Conservation (phyloP, 2,329 filamentous ascomycete species). For the Fusarium austroafricanum region DNA sequence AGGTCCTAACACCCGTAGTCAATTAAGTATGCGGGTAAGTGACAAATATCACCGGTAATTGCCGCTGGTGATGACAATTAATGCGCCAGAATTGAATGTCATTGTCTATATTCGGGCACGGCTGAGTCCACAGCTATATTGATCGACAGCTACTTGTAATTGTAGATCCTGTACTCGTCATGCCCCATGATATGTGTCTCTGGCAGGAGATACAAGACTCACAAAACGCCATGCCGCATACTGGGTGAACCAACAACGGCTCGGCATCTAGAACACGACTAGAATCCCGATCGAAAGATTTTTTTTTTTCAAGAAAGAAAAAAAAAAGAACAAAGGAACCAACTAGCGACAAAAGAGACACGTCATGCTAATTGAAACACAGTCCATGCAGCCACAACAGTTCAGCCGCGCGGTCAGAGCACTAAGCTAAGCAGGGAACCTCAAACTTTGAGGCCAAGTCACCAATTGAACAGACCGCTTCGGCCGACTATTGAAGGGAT, state of each 20-base stretch:
- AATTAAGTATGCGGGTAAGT: background rate
- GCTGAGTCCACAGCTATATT: background rate
- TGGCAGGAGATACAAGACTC: background rate
- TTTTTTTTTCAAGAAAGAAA: too few species aligned
- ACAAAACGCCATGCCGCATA: slow-evolving; percentile 1
- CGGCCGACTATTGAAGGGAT: background rate
- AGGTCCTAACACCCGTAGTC: background rate
- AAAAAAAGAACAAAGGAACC: background rate
- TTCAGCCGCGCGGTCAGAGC: background rate
- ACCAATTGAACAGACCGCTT: background rate
- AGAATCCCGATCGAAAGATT: background rate
- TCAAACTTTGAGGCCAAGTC: too few species aligned
- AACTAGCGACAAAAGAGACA: background rate
- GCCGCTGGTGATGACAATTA: background rate
- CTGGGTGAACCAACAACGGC: background rate
- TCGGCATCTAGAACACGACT: background rate
- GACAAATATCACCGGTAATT: background rate
- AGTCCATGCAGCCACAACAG: background rate
- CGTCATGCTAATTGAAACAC: background rate
- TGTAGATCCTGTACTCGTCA: too few species aligned
- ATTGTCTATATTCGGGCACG: background rate
- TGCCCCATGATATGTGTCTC: too few species aligned
- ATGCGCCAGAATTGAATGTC: background rate
- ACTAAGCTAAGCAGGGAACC: too few species aligned
- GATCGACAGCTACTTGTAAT: background rate